These are phyloP conservation scores for Metarhizium robertsii DNA, from an alignment of 2,329 filamentous ascomycete species.

Conservation along the genomic window DNA sequence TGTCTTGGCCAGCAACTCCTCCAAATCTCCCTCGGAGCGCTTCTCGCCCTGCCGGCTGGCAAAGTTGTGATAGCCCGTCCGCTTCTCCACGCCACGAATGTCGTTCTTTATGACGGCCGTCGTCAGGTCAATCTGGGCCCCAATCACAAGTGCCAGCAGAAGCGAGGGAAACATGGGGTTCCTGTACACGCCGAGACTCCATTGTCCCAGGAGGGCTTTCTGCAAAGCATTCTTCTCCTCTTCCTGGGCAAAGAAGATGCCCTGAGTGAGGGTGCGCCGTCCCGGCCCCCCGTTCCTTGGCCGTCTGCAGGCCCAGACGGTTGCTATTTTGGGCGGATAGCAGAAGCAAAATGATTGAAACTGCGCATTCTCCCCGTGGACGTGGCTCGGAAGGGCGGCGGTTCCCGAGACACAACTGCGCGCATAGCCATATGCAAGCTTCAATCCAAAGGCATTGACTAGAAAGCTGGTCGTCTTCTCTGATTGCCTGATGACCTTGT, in stretches of 20 bases:
- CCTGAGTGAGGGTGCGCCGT: slow-evolving; percentile 14
- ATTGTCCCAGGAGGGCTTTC: slow-evolving; percentile 16
- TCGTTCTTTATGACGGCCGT: slow-evolving; percentile 21
- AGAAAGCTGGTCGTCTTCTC: slow-evolving; percentile 11
- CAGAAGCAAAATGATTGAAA: slow-evolving; percentile 21
- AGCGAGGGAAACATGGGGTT: slow-evolving; percentile 27
- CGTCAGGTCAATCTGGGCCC: slow-evolving; percentile 22
- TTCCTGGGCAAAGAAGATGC: slow-evolving; percentile 20
- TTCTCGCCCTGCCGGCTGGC: slow-evolving; percentile 17
- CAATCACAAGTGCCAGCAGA: slow-evolving; percentile 22
- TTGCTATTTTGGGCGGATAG: slow-evolving; percentile 28
- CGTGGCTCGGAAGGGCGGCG: slow-evolving; percentile 14
- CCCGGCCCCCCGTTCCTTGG: slow-evolving; percentile 5
- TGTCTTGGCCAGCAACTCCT: slow-evolving; percentile 22
- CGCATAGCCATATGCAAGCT: slow-evolving; percentile 23
- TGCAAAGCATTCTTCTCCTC: slow-evolving; percentile 17
- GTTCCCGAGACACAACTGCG: slow-evolving; percentile 25
- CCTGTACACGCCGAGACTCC: slow-evolving; percentile 16
- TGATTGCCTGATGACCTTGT: slow-evolving; percentile 16
- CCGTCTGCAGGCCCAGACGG: slow-evolving; percentile 24
- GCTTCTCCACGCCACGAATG: slow-evolving; percentile 24
- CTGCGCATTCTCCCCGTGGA: slow-evolving; percentile 1
- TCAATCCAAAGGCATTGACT: slow-evolving; percentile 18
- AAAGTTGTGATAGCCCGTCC: slow-evolving; percentile 26
- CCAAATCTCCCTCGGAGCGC: slow-evolving; percentile 19